A percentile compares a stretch with the other conserved stretches of the same genome.
Conservation (phyloP, 1,284 basidiomycete species). For the Cystobasidium pallidum region DNA sequence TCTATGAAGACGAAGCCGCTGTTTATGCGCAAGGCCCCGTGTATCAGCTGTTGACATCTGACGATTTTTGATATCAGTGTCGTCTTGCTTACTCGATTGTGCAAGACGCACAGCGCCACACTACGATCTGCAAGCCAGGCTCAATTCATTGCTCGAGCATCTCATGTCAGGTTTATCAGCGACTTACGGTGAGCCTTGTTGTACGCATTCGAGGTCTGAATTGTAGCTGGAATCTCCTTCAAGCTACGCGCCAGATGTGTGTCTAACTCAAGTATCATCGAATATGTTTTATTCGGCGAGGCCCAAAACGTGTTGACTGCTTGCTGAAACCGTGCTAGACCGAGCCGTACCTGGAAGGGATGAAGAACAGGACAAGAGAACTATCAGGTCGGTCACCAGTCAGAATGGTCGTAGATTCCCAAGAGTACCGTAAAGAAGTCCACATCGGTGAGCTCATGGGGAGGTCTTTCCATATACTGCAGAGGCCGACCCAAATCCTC, state of each 20-base stretch:
- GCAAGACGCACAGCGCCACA: conserved; percentile 8
- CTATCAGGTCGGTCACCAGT: no score
- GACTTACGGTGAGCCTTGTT: conserved; percentile 20
- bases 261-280: conserved; percentile 18
- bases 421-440: conserved; percentile 18
- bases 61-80: no score
- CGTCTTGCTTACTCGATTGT: not conserved
- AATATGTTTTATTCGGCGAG: not conserved
- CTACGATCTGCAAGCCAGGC: conserved; percentile 12
- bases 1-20: conserved; percentile 12
- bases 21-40: no score
- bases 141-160: no score
- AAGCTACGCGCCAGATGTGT: not conserved
- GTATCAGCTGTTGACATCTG: no score
- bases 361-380: not conserved
- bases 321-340: conserved; percentile 7
- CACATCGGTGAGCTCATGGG: conserved; percentile 19
- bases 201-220: conserved; percentile 12
- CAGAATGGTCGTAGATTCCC: no score
- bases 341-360: not conserved
- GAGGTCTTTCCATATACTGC: not conserved
- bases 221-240: not conserved
- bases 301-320: conserved; percentile 23
- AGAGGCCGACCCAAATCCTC: conserved; percentile 8
- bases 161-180: no score